Conservation (phyloP, 345 rosid species). For the Pseudoturritis turrita region DNA sequence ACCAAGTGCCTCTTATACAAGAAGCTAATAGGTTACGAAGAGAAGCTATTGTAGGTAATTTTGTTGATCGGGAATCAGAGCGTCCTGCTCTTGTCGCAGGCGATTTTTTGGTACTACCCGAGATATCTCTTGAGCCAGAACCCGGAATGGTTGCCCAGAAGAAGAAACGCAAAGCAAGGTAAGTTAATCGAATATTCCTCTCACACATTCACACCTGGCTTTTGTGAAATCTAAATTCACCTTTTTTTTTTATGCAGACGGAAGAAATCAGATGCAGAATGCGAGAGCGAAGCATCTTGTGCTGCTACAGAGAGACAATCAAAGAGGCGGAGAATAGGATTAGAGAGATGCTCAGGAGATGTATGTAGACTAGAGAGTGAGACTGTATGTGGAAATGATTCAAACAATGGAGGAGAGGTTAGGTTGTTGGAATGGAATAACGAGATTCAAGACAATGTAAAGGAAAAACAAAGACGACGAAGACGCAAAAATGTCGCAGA, state of each 20-base stretch:
- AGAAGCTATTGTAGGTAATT: slow-evolving; percentile 57
- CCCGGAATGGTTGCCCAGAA: slow-evolving; percentile 20
- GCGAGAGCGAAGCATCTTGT: slow-evolving; percentile 19
- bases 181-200: slow-evolving; percentile 8
- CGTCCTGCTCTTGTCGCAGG: slow-evolving; percentile 63
- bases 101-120: slow-evolving; percentile 45
- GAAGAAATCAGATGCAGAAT: slow-evolving; percentile 23
- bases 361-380: slow-evolving; percentile 10
- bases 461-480: neutral
- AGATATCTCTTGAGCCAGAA: slow-evolving; percentile 30
- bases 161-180: slow-evolving; percentile 55
- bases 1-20: slow-evolving; percentile 54
- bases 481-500: slow-evolving; percentile 10
- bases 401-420: slow-evolving; percentile 10
- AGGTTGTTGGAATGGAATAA: slow-evolving; percentile 6
- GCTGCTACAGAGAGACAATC: slow-evolving; percentile 19
- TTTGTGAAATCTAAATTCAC: slow-evolving; percentile 14
- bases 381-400: slow-evolving; percentile 11
- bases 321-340: slow-evolving; percentile 22
- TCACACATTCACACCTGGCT: neutral
- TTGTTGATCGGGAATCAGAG: slow-evolving; percentile 82
- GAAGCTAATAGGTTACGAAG: slow-evolving; percentile 52
- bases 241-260: slow-evolving; percentile 25
- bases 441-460: neutral
- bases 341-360: neutral